phyloP scores from a whole-genome alignment of 208 protist genomes.

The Phytomonas sp. region DNA sequence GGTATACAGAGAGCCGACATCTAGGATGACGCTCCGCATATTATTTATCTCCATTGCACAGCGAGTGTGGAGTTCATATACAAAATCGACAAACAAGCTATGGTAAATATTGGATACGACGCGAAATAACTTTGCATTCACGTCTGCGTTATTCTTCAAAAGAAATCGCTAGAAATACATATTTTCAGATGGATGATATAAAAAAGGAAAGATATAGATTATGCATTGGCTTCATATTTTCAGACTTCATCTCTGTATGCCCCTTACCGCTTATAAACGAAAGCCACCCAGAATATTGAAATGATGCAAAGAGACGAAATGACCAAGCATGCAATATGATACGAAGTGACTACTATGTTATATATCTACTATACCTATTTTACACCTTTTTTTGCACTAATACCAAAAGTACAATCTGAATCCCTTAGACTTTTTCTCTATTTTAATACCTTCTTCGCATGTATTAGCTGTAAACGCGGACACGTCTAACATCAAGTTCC shows the following conservation, averaged over 20 bases:
- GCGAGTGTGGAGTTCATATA: background rate
- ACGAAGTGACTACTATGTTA: conserved; percentile 4
- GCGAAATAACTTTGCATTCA: background rate
- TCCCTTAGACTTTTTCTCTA: background rate
- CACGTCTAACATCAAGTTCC: background rate
- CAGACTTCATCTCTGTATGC: background rate
- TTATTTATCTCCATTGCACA: background rate
- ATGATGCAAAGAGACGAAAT: conserved; percentile 7
- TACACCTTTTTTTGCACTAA: conserved; percentile 4
- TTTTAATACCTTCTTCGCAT: background rate
- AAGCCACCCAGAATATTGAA: background rate
- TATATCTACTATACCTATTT: conserved; percentile 8
- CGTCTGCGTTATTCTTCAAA: background rate
- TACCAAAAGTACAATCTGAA: background rate
- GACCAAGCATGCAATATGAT: background rate
- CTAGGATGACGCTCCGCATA: conserved; percentile 82
- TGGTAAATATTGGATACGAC: background rate
- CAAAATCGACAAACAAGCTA: background rate
- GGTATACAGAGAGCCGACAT: conserved; percentile 92
- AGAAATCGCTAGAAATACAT: conserved; percentile 7
- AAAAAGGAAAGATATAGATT: conserved; percentile 8
- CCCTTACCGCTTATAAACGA: background rate
- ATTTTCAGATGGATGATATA: background rate
- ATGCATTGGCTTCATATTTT: conserved; percentile 1
- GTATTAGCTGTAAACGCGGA: conserved; percentile 2